Conservation (phyloP, 495 filamentous ascomycete genomes). For the Aspergillus biplanus region DNA sequence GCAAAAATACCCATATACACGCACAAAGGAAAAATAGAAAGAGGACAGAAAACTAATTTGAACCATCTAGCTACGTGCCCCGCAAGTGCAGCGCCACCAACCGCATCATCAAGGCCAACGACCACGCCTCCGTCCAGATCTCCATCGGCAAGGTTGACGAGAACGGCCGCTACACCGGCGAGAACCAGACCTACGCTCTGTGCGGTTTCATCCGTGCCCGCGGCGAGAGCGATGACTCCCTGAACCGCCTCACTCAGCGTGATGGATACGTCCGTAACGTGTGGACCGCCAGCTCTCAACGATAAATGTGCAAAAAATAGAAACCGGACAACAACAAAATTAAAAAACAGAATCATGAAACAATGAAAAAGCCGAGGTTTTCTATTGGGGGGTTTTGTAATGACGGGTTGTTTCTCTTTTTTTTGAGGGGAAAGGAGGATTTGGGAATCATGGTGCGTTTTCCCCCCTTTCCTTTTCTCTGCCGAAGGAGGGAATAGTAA, state of each 20-base stretch:
- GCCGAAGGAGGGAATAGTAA: no score
- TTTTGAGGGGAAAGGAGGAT: slow-evolving; percentile 12
- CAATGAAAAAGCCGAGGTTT: no score
- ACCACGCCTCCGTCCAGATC: slow-evolving; percentile 91
- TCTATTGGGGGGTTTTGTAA: slow-evolving; percentile 11
- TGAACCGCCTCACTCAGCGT: slow-evolving; percentile 93
- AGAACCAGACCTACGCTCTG: slow-evolving; percentile 96
- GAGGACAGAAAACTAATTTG: not conserved
- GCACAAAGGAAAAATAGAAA: not conserved
- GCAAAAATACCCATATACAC: not conserved
- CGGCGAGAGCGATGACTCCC: slow-evolving; percentile 94
- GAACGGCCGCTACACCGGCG: slow-evolving; percentile 93
- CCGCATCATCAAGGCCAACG: slow-evolving; percentile 99
- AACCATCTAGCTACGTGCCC: slow-evolving; percentile 81
- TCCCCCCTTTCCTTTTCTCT: not conserved
- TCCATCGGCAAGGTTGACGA: slow-evolving; percentile 92
- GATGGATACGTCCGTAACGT: slow-evolving; percentile 97
- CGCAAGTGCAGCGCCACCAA: slow-evolving; percentile 96
- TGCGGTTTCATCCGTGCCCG: slow-evolving; percentile 97
- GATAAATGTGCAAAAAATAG: slow-evolving; percentile 51
- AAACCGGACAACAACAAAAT: not conserved
- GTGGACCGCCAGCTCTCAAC: slow-evolving; percentile 77
- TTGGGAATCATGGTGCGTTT: slow-evolving; percentile 33
- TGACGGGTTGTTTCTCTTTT: slow-evolving; percentile 28
- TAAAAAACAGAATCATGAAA: not conserved